These are phyloP conservation scores for Neofusicoccum laricinum DNA, from an alignment of 2,329 filamentous ascomycete genomes.

Conservation along the genomic window DNA sequence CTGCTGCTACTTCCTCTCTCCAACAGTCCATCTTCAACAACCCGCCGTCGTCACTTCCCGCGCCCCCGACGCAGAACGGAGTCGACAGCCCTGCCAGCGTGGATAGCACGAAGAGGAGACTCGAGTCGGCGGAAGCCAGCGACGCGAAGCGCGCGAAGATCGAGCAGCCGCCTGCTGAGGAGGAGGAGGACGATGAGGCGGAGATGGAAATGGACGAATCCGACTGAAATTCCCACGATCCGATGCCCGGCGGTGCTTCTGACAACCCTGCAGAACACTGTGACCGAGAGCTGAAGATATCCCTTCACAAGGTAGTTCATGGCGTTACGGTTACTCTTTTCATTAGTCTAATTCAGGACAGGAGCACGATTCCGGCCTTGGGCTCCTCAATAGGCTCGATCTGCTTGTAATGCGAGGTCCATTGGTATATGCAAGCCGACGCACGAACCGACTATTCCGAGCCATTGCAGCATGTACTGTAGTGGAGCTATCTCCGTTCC, in stretches of 20 bases:
- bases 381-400: constrained; percentile 7
- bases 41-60: neutral
- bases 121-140: constrained; percentile 53
- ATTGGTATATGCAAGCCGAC: constrained; percentile 73
- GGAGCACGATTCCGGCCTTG: constrained; percentile 2
- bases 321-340: constrained; percentile 11
- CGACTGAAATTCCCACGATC: constrained; percentile 39
- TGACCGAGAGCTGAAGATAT: constrained; percentile 3
- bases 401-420: constrained; percentile 13
- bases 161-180: constrained; percentile 42
- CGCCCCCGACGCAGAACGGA: constrained; percentile 49
- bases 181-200: constrained; percentile 46
- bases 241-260: constrained; percentile 2
- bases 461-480: constrained; percentile 81
- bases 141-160: constrained; percentile 45
- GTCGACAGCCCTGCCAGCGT: constrained; percentile 54
- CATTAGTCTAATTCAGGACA: constrained; percentile 14
- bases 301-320: constrained; percentile 7
- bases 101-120: constrained; percentile 62
- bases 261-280: constrained; percentile 5
- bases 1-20: constrained; percentile 46
- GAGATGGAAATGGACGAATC: constrained; percentile 65
- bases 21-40: constrained; percentile 16
- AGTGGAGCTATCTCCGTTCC: constrained; percentile 40
- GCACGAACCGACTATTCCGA: constrained; percentile 78